A percentile compares a stretch with the other conserved stretches of the same genome.
phyloP scores from a whole-genome alignment of 176 grass and related monocot species.

The Triticum urartu region DNA sequence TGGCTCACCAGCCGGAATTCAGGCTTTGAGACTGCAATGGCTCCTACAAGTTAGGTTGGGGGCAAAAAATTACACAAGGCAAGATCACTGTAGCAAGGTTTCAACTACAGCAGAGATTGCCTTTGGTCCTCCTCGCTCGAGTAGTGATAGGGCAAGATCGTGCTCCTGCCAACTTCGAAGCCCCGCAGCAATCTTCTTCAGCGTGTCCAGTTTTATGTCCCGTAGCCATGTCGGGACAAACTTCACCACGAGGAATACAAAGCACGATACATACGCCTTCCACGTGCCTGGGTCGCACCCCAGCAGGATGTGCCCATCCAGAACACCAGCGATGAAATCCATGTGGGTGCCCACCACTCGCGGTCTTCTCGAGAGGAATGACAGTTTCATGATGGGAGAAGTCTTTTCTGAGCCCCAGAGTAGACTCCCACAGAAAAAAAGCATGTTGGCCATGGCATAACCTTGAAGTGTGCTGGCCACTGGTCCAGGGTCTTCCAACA shows the following conservation, averaged over 20 bases:
- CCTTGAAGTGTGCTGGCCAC: conserved; percentile 71
- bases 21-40: neutral
- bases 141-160: conserved; percentile 67
- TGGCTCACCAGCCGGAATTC: neutral
- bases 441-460: conserved; percentile 85
- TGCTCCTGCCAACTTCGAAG: conserved; percentile 75
- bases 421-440: conserved; percentile 73
- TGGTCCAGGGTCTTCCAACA: conserved; percentile 44
- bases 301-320: conserved; percentile 76
- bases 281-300: conserved; percentile 82
- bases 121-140: conserved; percentile 67
- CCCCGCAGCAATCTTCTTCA: conserved; percentile 67
- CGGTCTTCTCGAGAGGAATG: conserved; percentile 60
- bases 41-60: neutral
- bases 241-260: conserved; percentile 75
- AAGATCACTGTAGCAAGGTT: conserved; percentile 39
- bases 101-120: conserved; percentile 56
- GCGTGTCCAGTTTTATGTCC: conserved; percentile 64
- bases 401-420: conserved; percentile 62
- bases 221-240: conserved; percentile 81
- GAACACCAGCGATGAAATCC: conserved; percentile 82
- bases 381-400: conserved; percentile 45
- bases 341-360: conserved; percentile 79
- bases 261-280: conserved; percentile 77
- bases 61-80: neutral